These are phyloP conservation scores for Chytriomyces confervae DNA, from an alignment of 192 early-diverging fungal genomes.

Conservation along the genomic window DNA sequence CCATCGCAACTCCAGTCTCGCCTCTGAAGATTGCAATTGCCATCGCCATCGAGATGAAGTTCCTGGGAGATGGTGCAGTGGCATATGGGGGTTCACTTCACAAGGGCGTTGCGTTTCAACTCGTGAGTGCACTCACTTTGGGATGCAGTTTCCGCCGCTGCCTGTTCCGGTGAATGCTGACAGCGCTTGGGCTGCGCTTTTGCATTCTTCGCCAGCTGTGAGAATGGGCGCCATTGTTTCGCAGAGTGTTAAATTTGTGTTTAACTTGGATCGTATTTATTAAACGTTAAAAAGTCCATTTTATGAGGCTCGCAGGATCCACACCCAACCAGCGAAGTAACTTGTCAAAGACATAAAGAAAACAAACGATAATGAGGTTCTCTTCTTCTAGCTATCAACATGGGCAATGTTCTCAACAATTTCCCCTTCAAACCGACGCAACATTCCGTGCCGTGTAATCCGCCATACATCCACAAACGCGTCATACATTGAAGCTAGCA, in stretches of 20 bases:
- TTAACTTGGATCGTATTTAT: neutral
- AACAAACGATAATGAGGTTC: no score
- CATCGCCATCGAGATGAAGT: constrained; percentile 50
- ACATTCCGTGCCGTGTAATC: no score
- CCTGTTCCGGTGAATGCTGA: constrained; percentile 52
- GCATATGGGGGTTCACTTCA: neutral
- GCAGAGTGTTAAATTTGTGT: neutral
- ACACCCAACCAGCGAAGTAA: no score
- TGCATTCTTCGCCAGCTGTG: constrained; percentile 56
- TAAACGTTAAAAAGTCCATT: no score
- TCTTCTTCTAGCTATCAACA: no score
- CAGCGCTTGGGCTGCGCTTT: constrained; percentile 51
- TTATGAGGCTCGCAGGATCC: no score
- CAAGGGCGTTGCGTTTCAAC: neutral
- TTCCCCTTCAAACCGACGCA: no score
- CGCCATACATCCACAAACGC: neutral
- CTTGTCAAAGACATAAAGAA: no score
- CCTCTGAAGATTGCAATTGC: constrained; percentile 56
- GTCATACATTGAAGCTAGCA: constrained; percentile 12
- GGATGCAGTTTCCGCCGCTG: constrained; percentile 30
- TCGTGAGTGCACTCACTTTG: constrained; percentile 27
- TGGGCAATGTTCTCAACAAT: no score
- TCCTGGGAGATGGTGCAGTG: constrained; percentile 30
- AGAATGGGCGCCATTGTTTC: constrained; percentile 22
- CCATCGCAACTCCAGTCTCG: constrained; percentile 55